Conservation (phyloP, 805 yeast species). For the Yarrowia sp. region DNA sequence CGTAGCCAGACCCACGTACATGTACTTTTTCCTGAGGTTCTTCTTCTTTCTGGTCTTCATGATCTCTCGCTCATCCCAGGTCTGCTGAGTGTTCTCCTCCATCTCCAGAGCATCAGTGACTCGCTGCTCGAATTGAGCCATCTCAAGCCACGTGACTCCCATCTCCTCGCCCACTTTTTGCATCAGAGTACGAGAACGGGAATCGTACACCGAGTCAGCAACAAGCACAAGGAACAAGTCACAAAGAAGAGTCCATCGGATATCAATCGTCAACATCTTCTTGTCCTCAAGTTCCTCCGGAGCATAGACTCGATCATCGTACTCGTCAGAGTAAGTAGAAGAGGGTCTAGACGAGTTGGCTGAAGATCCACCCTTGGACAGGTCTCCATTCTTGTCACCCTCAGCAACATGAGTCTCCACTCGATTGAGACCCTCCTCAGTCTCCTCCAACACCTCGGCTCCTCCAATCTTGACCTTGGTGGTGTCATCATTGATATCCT, state of each 20-base stretch:
- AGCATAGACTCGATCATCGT: constrained; percentile 28
- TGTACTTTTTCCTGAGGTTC: constrained; percentile 61
- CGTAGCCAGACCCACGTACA: constrained; percentile 92
- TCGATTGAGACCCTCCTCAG: neutral
- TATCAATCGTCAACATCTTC: constrained; percentile 56
- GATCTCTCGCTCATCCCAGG: constrained; percentile 69
- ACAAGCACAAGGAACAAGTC: constrained; percentile 79
- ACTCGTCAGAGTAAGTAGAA: constrained; percentile 5
- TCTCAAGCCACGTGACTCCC: constrained; percentile 61
- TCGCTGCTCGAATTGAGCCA: constrained; percentile 84
- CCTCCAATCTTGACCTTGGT: constrained; percentile 24
- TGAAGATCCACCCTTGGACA: neutral
- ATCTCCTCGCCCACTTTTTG: constrained; percentile 63
- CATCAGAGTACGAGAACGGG: constrained; percentile 81
- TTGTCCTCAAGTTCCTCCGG: constrained; percentile 34
- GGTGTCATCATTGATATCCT: neutral
- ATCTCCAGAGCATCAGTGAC: constrained; percentile 87
- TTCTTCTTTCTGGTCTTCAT: constrained; percentile 69
- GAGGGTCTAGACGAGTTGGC: neutral
- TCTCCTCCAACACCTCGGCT: constrained; percentile 20
- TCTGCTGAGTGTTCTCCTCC: constrained; percentile 75
- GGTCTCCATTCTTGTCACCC: neutral
- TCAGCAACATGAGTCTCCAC: neutral
- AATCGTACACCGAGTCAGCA: constrained; percentile 82
- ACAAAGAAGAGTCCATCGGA: constrained; percentile 92